Conservation (phyloP, 306 rosid species). For the Gynostemma pentaphyllum region DNA sequence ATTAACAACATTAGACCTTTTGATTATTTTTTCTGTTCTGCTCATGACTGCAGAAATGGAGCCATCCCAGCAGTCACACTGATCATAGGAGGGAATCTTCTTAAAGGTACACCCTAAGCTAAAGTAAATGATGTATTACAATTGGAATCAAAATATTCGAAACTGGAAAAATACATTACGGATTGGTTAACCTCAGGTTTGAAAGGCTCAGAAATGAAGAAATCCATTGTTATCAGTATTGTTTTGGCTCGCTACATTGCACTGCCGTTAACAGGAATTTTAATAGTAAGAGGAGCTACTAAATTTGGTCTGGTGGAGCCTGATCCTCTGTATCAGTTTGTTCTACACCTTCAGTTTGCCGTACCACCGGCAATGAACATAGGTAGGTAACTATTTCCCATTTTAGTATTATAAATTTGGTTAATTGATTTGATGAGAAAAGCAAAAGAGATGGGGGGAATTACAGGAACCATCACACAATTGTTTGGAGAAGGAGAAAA, state of each 20-base stretch:
- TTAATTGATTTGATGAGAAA: no score
- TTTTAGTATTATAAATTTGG: no score
- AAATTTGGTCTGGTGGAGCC: constrained; percentile 41
- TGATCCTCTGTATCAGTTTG: constrained; percentile 64
- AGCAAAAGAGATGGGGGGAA: no score
- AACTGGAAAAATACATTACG: not conserved
- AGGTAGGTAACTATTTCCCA: constrained; percentile 22
- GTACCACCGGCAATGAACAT: constrained; percentile 78
- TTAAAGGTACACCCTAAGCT: constrained; percentile 32
- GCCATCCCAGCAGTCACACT: constrained; percentile 62
- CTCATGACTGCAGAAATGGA: constrained; percentile 38
- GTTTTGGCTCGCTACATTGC: constrained; percentile 39
- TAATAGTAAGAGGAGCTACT: constrained; percentile 41
- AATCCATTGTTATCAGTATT: constrained; percentile 37
- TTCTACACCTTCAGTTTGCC: constrained; percentile 71
- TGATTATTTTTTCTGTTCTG: not conserved
- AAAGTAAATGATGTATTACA: not conserved
- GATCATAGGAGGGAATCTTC: constrained; percentile 72
- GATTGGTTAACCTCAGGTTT: constrained; percentile 33
- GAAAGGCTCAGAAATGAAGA: constrained; percentile 34
- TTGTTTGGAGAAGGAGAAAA: constrained; percentile 64
- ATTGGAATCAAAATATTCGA: not conserved
- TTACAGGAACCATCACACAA: constrained; percentile 60
- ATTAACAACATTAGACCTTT: no score
- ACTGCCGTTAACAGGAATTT: constrained; percentile 47